phyloP scores from a whole-genome alignment of 805 yeast species.

The Metschnikowia henanensis region DNA sequence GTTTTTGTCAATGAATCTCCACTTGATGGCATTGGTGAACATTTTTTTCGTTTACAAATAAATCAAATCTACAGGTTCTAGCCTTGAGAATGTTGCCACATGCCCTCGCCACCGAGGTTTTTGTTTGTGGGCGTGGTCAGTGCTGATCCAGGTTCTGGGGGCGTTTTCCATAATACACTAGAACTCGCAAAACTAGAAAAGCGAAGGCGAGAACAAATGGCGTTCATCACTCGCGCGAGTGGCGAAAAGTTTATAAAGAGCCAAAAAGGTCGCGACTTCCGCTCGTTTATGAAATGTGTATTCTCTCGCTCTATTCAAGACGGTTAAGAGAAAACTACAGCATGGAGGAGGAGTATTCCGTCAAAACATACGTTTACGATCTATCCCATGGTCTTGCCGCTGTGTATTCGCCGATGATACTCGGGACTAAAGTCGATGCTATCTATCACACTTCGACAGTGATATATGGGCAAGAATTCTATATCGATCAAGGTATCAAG shows the following conservation, averaged over 20 bases:
- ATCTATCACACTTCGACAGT: slow-evolving; percentile 67
- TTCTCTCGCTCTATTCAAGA: neutral
- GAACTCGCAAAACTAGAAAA: neutral
- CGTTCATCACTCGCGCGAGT: slow-evolving; percentile 3
- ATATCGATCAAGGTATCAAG: slow-evolving; percentile 59
- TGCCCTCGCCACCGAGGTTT: neutral
- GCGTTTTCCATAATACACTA: neutral
- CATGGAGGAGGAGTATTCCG: slow-evolving; percentile 28
- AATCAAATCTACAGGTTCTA: too few relatives aligned
- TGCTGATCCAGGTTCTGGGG: too few relatives aligned
- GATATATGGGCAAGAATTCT: slow-evolving; percentile 53
- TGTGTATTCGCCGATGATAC: slow-evolving; percentile 45
- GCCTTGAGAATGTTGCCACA: too few relatives aligned
- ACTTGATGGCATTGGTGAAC: too few relatives aligned
- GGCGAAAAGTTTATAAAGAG: neutral
- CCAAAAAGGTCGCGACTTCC: neutral
- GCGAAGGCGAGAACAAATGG: neutral
- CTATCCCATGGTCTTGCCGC: slow-evolving; percentile 62
- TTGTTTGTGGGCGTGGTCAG: too few relatives aligned
- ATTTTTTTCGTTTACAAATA: too few relatives aligned
- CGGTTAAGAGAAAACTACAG: too few relatives aligned
- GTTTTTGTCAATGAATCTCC: too few relatives aligned
- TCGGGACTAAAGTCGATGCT: slow-evolving; percentile 59
- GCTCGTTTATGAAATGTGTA: neutral
- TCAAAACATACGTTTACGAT: slow-evolving; percentile 61